Base-by-base conservation (phyloP, 2,329 filamentous ascomycete genomes). In the Claviceps quebecensis region DNA sequence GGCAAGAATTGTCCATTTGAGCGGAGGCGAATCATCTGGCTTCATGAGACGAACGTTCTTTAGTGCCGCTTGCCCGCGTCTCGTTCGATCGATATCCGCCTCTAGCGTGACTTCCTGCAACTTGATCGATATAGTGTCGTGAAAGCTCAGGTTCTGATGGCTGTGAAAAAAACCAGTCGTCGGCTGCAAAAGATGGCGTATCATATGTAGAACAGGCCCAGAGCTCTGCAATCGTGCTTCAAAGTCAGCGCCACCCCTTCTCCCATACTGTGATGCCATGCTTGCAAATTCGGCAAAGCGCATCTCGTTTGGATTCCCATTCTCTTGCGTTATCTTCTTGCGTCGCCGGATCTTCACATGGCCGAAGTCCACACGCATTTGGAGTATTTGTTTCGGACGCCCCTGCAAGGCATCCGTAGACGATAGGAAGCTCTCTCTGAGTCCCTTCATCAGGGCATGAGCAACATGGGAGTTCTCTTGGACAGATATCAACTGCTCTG, bases 311-410 rank as follows among this genome's bases (percentile, higher is more conserved):
- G 46, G 53, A 0, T 56, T 48, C 0, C 45, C 45, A 37, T 46
- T 48, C 29, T 22, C 37, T 36, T 29, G 46, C 11, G 6, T 5
- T 8, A 55, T 56, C 39, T 56, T 65, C 46, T 61, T 65, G 46
- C 59, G 61, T 22, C 55, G 52, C 3, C 51, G 54, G 29, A 66
- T 54, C 7, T 56, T 56, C 1, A 69, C 39, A 13, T 56, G 57
- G 1, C 66, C 67, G 54, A 68, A 67, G 45, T 57, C 59, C 48
- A 68, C 57, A 2, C 61, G 56, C 60, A 69, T 63, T 19, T 54
- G 59, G 36, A 69, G 52, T 1, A 56, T 51, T 36, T 61, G 56
- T 5, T 54, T 56, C 11, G 63, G 37, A 11, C 56, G 39, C 11
- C 57, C 54, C 48, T 58, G 60, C 5, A 68, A 41, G 0, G 57